Percentiles rank a stretch among this genome's conserved stretches.
phyloP scores from a whole-genome alignment of 2,329 filamentous ascomycete genomes.

The Phoma sp. region DNA sequence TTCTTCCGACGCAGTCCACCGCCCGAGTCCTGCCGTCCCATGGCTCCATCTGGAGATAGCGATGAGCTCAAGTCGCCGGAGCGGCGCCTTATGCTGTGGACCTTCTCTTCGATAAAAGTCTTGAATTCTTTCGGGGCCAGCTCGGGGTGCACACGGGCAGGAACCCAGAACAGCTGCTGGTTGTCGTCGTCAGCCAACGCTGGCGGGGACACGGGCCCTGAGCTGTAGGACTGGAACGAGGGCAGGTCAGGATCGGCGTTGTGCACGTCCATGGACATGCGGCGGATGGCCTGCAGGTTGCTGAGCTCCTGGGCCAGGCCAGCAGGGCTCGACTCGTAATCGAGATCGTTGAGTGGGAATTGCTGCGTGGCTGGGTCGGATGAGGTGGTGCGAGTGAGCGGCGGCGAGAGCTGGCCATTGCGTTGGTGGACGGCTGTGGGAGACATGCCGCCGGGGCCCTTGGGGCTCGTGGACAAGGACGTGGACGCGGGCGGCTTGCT shows the following conservation, averaged over 20 bases:
- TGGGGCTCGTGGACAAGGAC: slow-evolving; percentile 1
- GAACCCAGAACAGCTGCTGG: slow-evolving; percentile 92
- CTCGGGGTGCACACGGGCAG: slow-evolving; percentile 91
- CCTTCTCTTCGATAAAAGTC: slow-evolving; percentile 90
- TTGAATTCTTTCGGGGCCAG: slow-evolving; percentile 96
- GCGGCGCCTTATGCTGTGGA: slow-evolving; percentile 84
- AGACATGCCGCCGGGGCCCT: slow-evolving; percentile 5
- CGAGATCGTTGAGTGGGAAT: slow-evolving; percentile 79
- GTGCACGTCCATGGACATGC: slow-evolving; percentile 93
- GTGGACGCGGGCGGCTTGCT: not conserved
- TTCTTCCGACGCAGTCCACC: slow-evolving; percentile 81
- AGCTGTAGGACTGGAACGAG: slow-evolving; percentile 66
- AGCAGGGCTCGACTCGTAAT: slow-evolving; percentile 87
- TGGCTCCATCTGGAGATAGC: slow-evolving; percentile 62
- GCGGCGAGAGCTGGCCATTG: slow-evolving; percentile 44
- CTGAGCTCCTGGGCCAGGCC: slow-evolving; percentile 91
- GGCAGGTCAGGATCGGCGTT: slow-evolving; percentile 75
- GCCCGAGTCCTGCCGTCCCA: slow-evolving; percentile 61
- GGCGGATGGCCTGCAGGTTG: slow-evolving; percentile 86
- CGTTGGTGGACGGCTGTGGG: slow-evolving; percentile 14
- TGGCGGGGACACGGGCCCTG: slow-evolving; percentile 71
- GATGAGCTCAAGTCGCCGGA: slow-evolving; percentile 70
- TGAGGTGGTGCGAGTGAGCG: slow-evolving; percentile 43
- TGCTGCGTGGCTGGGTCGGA: slow-evolving; percentile 60
- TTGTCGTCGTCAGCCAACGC: slow-evolving; percentile 78